phyloP scores from a whole-genome alignment of 805 yeast species.

The Jamesozyma lodderae region DNA sequence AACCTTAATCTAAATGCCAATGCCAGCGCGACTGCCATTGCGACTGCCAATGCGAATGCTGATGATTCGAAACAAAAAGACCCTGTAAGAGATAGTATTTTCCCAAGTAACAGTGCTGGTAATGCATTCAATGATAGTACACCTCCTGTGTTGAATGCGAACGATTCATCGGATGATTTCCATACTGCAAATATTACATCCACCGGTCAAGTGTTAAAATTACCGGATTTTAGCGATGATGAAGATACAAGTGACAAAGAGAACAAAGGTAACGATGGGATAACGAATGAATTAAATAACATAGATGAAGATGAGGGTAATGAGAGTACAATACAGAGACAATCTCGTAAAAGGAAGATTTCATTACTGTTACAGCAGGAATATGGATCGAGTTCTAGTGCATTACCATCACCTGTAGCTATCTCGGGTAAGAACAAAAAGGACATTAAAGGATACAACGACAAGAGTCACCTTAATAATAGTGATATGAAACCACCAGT shows the following conservation, averaged over 20 bases:
- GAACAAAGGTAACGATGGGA: neutral
- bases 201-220: constrained; percentile 19
- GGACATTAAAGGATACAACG: neutral
- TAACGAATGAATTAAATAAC: constrained; percentile 3
- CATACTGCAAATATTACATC: constrained; percentile 19
- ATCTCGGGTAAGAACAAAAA: neutral
- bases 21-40: neutral
- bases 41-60: neutral
- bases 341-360: constrained; percentile 25
- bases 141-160: too few species aligned
- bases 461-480: too few species aligned
- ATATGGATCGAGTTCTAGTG: constrained; percentile 28
- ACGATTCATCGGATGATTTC: constrained; percentile 7
- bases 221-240: constrained; percentile 27
- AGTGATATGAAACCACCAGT: neutral
- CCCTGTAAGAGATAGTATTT: constrained; percentile 3
- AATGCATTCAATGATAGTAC: too few species aligned
- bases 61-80: neutral
- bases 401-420: constrained; percentile 20
- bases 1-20: constrained; percentile 29
- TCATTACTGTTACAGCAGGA: constrained; percentile 28
- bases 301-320: constrained; percentile 9
- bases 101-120: too few species aligned
- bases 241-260: constrained; percentile 9
- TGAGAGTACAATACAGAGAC: constrained; percentile 25